phyloP scores from a whole-genome alignment of 2,329 filamentous ascomycete genomes.

The Aspergillus pseudoglaucus region DNA sequence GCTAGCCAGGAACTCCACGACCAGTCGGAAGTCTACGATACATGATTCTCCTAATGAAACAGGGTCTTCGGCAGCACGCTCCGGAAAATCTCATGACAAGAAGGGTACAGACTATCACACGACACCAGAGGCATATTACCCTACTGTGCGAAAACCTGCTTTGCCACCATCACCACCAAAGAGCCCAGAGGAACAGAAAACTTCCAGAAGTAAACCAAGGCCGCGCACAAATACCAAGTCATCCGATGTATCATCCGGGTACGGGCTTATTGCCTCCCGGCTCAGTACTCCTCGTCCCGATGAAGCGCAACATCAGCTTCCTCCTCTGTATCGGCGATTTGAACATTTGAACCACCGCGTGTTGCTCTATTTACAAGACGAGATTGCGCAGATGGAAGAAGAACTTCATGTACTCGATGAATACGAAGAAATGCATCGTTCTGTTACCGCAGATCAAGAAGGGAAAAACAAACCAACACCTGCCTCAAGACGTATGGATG shows the following conservation, averaged over 20 bases:
- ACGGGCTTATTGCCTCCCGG: slow-evolving; percentile 28
- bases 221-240: slow-evolving; percentile 18
- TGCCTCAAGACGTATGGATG: slow-evolving; percentile 36
- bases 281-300: slow-evolving; percentile 21
- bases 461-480: slow-evolving; percentile 23
- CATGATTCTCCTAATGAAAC: slow-evolving; percentile 12
- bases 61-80: slow-evolving; percentile 13
- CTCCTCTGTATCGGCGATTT: slow-evolving; percentile 76
- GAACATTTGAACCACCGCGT: slow-evolving; percentile 75
- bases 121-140: slow-evolving; percentile 28
- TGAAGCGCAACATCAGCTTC: slow-evolving; percentile 22
- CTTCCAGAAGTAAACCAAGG: slow-evolving; percentile 14
- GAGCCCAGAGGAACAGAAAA: slow-evolving; percentile 23
- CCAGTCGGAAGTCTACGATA: slow-evolving; percentile 15
- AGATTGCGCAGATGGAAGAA: slow-evolving; percentile 73
- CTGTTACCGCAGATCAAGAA: slow-evolving; percentile 25
- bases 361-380: slow-evolving; percentile 76
- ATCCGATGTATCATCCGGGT: slow-evolving; percentile 24
- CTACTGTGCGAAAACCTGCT: slow-evolving; percentile 14
- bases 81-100: slow-evolving; percentile 14
- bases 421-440: slow-evolving; percentile 38
- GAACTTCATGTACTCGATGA: slow-evolving; percentile 66
- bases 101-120: slow-evolving; percentile 15
- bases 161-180: slow-evolving; percentile 29
- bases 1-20: slow-evolving; percentile 17